Percentiles rank a stretch among this genome's conserved stretches.
Conservation (phyloP, 139 green algal genomes). For the Limnomonas spitsbergensis region DNA sequence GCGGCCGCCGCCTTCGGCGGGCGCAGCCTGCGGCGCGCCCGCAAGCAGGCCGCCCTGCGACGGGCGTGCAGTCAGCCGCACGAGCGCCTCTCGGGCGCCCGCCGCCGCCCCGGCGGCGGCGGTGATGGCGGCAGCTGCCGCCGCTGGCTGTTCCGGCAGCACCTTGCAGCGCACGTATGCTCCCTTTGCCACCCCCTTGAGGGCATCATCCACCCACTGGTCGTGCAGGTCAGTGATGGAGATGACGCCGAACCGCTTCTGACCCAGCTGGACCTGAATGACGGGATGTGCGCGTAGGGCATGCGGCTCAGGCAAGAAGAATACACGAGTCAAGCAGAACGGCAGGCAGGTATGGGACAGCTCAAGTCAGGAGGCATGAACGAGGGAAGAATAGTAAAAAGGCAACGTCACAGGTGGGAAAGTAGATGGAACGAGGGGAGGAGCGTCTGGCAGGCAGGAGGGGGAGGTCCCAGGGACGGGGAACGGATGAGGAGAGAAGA, state of each 20-base stretch:
- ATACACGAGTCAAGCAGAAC: too few species aligned
- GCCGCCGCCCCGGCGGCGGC: background rate
- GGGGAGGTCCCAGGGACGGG: too few species aligned
- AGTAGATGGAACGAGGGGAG: too few species aligned
- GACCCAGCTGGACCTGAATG: conserved; percentile 44
- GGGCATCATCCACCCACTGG: conserved; percentile 53
- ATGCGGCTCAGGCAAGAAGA: too few species aligned
- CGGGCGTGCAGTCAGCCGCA: background rate
- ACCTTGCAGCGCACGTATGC: conserved; percentile 53
- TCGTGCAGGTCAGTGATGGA: conserved; percentile 81
- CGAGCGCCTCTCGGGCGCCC: too few species aligned
- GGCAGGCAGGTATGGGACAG: too few species aligned
- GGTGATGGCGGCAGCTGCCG: background rate
- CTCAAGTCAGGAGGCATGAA: too few species aligned
- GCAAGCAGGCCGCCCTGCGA: background rate
- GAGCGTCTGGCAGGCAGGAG: too few species aligned
- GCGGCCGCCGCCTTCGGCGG: background rate
- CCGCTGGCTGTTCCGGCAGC: background rate
- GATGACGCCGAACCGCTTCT: conserved; percentile 39
- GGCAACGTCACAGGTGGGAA: too few species aligned
- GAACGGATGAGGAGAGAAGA: too few species aligned
- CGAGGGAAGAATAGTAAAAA: too few species aligned
- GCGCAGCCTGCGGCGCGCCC: background rate
- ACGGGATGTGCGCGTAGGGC: background rate
- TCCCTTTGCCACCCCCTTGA: conserved; percentile 54